Conservation (phyloP, 805 yeast species). For the Hanseniaspora lindneri region DNA sequence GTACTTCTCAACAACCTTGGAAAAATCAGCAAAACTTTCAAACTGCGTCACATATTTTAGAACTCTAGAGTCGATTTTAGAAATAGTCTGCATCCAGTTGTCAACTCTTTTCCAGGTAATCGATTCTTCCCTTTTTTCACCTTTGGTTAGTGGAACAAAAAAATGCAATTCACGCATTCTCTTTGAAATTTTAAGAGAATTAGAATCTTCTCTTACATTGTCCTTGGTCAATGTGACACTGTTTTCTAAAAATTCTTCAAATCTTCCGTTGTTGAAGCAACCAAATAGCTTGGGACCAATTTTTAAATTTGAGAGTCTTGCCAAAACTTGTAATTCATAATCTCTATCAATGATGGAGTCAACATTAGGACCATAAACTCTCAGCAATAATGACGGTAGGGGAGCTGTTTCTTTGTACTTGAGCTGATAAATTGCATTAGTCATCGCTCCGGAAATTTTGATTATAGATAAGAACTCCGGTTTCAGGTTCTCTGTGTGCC, state of each 20-base stretch:
- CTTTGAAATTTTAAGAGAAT: conserved; percentile 76
- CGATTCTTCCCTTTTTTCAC: conserved; percentile 53
- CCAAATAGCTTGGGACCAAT: conserved; percentile 88
- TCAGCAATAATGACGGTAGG: conserved; percentile 53
- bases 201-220: conserved; percentile 63
- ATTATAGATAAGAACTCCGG: conserved; percentile 39
- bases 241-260: conserved; percentile 82
- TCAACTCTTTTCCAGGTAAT: conserved; percentile 54
- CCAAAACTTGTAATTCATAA: conserved; percentile 58
- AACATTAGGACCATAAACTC: conserved; percentile 83
- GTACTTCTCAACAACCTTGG: conserved; percentile 40
- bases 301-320: conserved; percentile 58
- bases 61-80: conserved; percentile 28
- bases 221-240: conserved; percentile 63
- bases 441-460: conserved; percentile 84
- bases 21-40: conserved; percentile 40
- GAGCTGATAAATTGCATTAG: conserved; percentile 76
- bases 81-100: conserved; percentile 53
- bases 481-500: conserved; percentile 41
- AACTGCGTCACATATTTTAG: conserved; percentile 32
- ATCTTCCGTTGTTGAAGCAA: conserved; percentile 81
- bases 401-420: conserved; percentile 36
- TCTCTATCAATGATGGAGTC: conserved; percentile 79
- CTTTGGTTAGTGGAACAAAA: conserved; percentile 52
- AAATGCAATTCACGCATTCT: conserved; percentile 91